Conservation (phyloP, 2,329 filamentous ascomycete species). For the Cladophialophora bantiana region DNA sequence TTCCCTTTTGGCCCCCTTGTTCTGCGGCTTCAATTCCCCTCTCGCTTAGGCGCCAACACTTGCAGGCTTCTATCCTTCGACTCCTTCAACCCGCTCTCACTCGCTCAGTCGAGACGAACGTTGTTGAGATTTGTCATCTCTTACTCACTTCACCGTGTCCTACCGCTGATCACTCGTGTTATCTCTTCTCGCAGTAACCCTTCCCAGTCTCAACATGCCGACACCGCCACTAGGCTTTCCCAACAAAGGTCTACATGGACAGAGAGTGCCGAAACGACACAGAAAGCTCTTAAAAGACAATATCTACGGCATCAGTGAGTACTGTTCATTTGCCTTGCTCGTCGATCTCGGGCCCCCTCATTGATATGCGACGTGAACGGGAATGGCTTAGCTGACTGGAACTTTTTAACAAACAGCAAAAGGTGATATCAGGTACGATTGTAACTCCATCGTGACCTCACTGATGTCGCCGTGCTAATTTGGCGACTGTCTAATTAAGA, state of each 20-base stretch:
- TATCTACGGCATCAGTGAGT: slow-evolving; percentile 42
- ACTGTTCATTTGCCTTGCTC: background rate
- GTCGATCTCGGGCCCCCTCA: background rate
- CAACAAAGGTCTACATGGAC: slow-evolving; percentile 1
- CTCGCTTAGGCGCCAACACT: background rate
- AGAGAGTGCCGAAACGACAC: slow-evolving; percentile 6
- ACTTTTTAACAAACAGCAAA: background rate
- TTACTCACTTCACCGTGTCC: background rate
- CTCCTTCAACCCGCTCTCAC: background rate
- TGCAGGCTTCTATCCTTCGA: background rate
- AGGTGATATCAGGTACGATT: background rate
- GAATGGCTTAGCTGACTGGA: background rate
- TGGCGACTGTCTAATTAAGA: slow-evolving; percentile 3
- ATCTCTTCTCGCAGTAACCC: background rate
- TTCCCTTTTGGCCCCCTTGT: slow-evolving; percentile 3
- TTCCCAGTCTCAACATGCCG: background rate
- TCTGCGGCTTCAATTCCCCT: slow-evolving; percentile 15
- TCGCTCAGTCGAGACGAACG: background rate
- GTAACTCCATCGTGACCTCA: background rate
- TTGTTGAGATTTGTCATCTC: background rate
- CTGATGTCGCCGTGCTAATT: background rate
- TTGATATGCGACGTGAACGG: background rate
- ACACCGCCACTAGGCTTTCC: background rate
- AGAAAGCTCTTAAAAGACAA: background rate
- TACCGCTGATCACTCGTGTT: background rate